Percentiles rank a stretch among this genome's conserved stretches.
Conservation (phyloP, 179 eudicot species). For the Silene coronaria region DNA sequence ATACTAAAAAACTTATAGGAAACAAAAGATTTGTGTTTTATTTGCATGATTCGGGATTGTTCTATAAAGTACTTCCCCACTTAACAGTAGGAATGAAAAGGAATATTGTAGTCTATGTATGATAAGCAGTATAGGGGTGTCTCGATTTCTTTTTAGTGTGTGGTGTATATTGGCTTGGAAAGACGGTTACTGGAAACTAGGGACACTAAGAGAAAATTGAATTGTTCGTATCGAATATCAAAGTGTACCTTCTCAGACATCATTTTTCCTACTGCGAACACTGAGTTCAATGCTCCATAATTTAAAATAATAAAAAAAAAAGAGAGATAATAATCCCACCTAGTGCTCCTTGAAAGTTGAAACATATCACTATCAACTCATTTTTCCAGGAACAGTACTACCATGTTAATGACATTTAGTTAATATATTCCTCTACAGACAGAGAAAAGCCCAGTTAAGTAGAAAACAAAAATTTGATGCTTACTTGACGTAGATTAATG, state of each 20-base stretch:
- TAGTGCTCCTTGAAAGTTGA: background rate
- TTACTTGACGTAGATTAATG: conserved; percentile 90
- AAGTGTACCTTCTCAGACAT: background rate
- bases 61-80: background rate
- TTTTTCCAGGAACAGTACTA: conserved; percentile 1
- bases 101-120: too few species aligned
- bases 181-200: background rate
- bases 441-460: background rate
- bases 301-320: background rate
- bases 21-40: background rate
- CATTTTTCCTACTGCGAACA: background rate
- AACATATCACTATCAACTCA: background rate
- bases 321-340: background rate
- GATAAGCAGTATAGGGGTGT: too few species aligned
- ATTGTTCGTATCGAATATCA: background rate
- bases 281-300: background rate
- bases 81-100: too few species aligned
- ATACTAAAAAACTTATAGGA: background rate
- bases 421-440: background rate
- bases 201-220: background rate
- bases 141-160: background rate
- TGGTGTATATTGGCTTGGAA: background rate
- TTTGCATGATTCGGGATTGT: background rate
- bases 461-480: conserved; percentile 12
- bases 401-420: background rate